Base-by-base conservation (phyloP, 1,139 yeast genomes). In the Taphrina betulina region DNA sequence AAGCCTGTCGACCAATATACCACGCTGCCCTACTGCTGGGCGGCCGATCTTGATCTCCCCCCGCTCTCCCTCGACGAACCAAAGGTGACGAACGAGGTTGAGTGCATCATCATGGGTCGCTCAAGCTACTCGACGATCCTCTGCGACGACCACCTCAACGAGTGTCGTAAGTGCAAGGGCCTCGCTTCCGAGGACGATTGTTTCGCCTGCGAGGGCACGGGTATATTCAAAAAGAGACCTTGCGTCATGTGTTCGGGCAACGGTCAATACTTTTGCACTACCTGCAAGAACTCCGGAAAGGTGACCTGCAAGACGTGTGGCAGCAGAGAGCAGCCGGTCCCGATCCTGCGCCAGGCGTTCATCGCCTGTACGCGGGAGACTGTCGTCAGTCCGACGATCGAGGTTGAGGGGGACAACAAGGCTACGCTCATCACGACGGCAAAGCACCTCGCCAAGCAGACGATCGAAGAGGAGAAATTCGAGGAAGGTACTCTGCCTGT, bases 131-230 rank as follows among this genome's bases (percentile, higher is more conserved):
- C 54, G 12, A 50, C 54, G 41, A 40, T 50, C 19, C 40, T 19
- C 14, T 50, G 54, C 35, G 54, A 50, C 26, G 33, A 50, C 16
- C 54, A 50, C 46, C 31, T 40, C 20, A 46, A 50, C 34, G 54
- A 50, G 33, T 50, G 54, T 14, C 54, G 54, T 12, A 33, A 35
- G 5, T 50, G 54, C 34, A 50, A 50, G 19, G 54, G 54, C 4
- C 46, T 50, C 14, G 54, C 54, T n/a, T 50, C 54, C 12, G 44
- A 50, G 31, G 54, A 50, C 17, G 54, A 50, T 34, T 50, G 54
- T 17, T 50, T 50, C 24, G 54, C 54, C 10, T 50, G 54, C 23
- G 54, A 50, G 14, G 54, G 54, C 26, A 50, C 34, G 5, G 54
- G 54, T 12, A 50, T 50, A 12, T 50, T 50, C 54, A 50, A 50